Conservation (phyloP, 768 basidiomycete species). For the Boletus sp. region DNA sequence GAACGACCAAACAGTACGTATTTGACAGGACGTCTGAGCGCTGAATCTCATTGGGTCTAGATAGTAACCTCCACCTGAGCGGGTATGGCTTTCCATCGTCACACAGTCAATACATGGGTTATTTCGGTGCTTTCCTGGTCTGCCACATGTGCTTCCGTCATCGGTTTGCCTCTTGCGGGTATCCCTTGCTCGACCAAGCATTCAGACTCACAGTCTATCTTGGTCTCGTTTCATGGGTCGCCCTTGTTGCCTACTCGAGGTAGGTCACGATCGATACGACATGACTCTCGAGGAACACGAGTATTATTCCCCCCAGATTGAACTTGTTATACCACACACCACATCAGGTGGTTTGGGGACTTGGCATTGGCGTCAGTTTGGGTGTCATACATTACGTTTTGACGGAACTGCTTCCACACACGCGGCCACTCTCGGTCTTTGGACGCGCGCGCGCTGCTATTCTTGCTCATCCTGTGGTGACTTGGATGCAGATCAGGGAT, state of each 20-base stretch:
- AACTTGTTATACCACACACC: constrained; percentile 70
- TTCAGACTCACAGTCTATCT: constrained; percentile 48
- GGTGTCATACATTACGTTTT: constrained; percentile 54
- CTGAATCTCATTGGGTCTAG: constrained; percentile 12
- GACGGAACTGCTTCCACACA: constrained; percentile 55
- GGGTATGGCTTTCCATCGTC: constrained; percentile 89
- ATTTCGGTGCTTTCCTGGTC: constrained; percentile 72
- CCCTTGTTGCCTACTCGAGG: constrained; percentile 77
- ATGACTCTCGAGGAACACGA: background rate
- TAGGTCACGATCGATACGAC: constrained; percentile 27
- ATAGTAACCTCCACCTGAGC: constrained; percentile 29
- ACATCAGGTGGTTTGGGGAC: constrained; percentile 74
- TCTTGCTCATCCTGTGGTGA: constrained; percentile 54
- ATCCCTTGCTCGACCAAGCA: constrained; percentile 44
- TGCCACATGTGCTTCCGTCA: constrained; percentile 74
- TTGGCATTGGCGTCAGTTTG: constrained; percentile 55
- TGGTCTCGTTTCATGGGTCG: constrained; percentile 54
- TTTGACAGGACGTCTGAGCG: background rate
- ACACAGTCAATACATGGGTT: constrained; percentile 89
- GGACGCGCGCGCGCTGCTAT: constrained; percentile 48
- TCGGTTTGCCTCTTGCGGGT: constrained; percentile 56
- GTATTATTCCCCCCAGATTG: constrained; percentile 40
- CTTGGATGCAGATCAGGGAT: constrained; percentile 71
- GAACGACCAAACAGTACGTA: constrained; percentile 62
- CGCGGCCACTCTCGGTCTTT: constrained; percentile 49